These are phyloP conservation scores for Neltuma alba DNA, from an alignment of 306 rosid species.

Conservation along the genomic window DNA sequence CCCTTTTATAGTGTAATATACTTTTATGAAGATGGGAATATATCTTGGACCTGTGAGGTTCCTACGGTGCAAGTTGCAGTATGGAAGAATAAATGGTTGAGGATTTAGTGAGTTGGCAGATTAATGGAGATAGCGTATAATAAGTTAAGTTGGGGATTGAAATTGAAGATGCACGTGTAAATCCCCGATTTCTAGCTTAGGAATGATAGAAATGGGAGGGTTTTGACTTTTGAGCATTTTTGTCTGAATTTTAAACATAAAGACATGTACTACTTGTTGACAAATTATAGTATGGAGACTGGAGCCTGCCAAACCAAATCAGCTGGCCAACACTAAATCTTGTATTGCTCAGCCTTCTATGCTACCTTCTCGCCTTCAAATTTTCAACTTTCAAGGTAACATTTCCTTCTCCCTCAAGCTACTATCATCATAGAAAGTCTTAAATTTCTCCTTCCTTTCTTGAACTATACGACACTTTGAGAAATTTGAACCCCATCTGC, in stretches of 20 bases:
- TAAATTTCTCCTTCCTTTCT: constrained; percentile 22
- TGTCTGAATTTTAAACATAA: background rate
- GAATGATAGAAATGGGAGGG: background rate
- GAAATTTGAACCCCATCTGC: background rate
- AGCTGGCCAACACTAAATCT: constrained; percentile 1
- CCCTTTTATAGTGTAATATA: too few species aligned
- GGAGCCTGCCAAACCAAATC: background rate
- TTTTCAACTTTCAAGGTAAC: constrained; percentile 17
- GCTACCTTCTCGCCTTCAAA: background rate
- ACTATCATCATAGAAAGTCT: background rate
- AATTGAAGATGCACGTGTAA: constrained; percentile 13
- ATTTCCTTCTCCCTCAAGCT: constrained; percentile 48
- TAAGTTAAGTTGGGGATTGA: background rate
- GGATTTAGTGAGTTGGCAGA: background rate
- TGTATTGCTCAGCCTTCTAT: background rate
- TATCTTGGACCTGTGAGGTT: background rate
- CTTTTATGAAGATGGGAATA: background rate
- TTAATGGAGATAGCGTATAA: background rate
- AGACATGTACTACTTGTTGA: background rate
- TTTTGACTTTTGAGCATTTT: background rate
- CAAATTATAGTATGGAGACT: background rate
- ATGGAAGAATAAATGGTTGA: background rate
- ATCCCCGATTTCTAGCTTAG: background rate
- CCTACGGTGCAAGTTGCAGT: background rate
- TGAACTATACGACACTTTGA: background rate